Conservation (phyloP, 371 early-diverging fungal species). For the Sporodiniella umbellata region DNA sequence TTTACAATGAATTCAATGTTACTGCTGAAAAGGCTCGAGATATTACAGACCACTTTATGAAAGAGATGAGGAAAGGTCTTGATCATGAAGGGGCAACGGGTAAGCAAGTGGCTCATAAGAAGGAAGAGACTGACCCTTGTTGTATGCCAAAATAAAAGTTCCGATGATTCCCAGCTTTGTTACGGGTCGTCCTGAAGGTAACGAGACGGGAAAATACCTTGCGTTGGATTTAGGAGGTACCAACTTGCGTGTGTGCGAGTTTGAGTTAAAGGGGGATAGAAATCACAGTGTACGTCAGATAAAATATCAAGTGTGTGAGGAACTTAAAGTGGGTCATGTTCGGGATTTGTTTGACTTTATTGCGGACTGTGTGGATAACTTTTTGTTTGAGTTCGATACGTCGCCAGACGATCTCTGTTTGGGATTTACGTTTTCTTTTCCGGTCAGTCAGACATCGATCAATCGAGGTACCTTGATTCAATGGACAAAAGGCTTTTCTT, state of each 20-base stretch:
- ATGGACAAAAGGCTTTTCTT: constrained; percentile 93
- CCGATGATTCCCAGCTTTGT: constrained; percentile 85
- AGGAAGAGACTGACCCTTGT: no score
- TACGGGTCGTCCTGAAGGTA: constrained; percentile 70
- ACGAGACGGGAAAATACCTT: constrained; percentile 82
- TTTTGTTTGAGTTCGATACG: constrained; percentile 55
- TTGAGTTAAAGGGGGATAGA: constrained; percentile 39
- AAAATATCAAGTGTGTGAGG: constrained; percentile 21
- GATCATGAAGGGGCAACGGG: constrained; percentile 50
- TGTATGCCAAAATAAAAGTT: no score
- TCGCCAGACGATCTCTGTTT: constrained; percentile 28
- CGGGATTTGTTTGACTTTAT: constrained; percentile 81
- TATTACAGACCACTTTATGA: constrained; percentile 62
- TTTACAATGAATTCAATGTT: constrained; percentile 9
- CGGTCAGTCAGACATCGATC: constrained; percentile 79
- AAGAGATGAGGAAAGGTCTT: constrained; percentile 74
- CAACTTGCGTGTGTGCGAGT: constrained; percentile 81
- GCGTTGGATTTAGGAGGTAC: constrained; percentile 94
- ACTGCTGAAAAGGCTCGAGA: constrained; percentile 6
- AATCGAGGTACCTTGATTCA: constrained; percentile 73
- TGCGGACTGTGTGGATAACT: constrained; percentile 79
- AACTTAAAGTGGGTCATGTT: constrained; percentile 43
- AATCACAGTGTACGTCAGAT: constrained; percentile 38
- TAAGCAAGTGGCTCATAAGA: no score
- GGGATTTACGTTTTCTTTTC: constrained; percentile 95